phyloP scores from a whole-genome alignment of 495 filamentous ascomycete species.

The Penicillium mononematosum region DNA sequence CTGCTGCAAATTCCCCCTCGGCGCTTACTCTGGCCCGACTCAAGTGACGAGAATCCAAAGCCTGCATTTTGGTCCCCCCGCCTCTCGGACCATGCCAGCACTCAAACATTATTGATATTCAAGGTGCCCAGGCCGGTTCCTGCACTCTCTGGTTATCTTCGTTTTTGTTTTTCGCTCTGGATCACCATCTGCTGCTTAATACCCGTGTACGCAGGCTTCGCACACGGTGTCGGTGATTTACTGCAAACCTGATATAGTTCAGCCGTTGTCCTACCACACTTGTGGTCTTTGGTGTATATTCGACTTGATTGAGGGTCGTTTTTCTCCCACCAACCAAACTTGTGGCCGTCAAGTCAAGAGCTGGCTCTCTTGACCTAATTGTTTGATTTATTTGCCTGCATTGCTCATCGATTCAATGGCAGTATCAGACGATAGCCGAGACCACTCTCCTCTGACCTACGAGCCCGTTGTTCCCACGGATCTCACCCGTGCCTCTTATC shows the following conservation, averaged over 20 bases:
- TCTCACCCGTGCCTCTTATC: slow-evolving; percentile 33
- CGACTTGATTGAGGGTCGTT: slow-evolving; percentile 12
- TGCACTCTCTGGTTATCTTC: slow-evolving; percentile 18
- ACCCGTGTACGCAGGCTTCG: slow-evolving; percentile 39
- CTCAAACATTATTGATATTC: slow-evolving; percentile 38
- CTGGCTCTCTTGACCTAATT: slow-evolving; percentile 37
- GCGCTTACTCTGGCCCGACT: slow-evolving; percentile 35
- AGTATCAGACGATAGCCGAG: slow-evolving; percentile 26
- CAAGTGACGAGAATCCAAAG: slow-evolving; percentile 25
- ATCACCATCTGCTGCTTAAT: slow-evolving; percentile 18
- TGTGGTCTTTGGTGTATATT: slow-evolving; percentile 15
- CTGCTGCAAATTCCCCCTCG: slow-evolving; percentile 25
- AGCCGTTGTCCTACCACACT: slow-evolving; percentile 22
- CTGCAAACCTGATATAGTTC: slow-evolving; percentile 21
- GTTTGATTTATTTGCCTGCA: slow-evolving; percentile 8
- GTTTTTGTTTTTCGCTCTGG: slow-evolving; percentile 14
- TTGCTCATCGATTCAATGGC: slow-evolving; percentile 28
- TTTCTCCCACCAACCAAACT: slow-evolving; percentile 4
- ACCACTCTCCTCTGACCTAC: slow-evolving; percentile 34
- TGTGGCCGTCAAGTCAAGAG: slow-evolving; percentile 26
- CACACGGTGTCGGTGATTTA: slow-evolving; percentile 30
- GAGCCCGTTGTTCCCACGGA: slow-evolving; percentile 36
- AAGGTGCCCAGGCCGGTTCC: slow-evolving; percentile 26
- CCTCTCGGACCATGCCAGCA: slow-evolving; percentile 9
- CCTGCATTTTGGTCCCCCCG: slow-evolving; percentile 25